phyloP scores from a whole-genome alignment of 2,329 filamentous ascomycete species.

The Aspergillus sp. region DNA sequence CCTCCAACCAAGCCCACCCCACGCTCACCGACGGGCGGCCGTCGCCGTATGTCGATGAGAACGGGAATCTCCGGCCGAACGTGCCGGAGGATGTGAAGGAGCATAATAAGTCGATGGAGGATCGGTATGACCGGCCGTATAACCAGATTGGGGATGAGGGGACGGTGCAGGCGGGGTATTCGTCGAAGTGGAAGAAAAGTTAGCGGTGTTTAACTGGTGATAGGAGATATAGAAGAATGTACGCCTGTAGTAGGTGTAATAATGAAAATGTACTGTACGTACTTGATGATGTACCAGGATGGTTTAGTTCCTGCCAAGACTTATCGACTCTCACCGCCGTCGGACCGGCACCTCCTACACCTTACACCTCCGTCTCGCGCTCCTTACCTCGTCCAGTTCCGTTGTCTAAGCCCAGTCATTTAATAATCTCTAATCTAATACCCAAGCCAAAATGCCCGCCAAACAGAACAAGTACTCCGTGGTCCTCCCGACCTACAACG shows the following conservation, averaged over 20 bases:
- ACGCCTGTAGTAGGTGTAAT: neutral
- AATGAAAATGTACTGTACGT: neutral
- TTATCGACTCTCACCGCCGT: too few species aligned
- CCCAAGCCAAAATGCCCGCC: conserved; percentile 22
- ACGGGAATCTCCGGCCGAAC: conserved; percentile 17
- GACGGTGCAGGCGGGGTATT: conserved; percentile 12
- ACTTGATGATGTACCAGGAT: neutral
- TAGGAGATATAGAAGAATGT: neutral
- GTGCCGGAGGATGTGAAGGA: conserved; percentile 25
- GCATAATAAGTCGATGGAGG: conserved; percentile 26
- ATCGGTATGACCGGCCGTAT: conserved; percentile 24
- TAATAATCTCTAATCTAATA: neutral
- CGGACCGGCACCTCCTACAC: too few species aligned
- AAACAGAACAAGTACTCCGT: conserved; percentile 80
- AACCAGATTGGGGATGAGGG: conserved; percentile 21
- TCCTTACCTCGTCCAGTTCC: too few species aligned
- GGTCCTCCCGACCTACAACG: conserved; percentile 96
- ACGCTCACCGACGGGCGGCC: conserved; percentile 22
- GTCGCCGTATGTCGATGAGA: conserved; percentile 20
- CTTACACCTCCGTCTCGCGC: too few species aligned
- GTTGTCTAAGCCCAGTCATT: too few species aligned
- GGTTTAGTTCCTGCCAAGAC: neutral
- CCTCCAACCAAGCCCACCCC: conserved; percentile 27
- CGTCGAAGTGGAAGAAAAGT: neutral
- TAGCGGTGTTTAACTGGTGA: neutral